phyloP scores from a whole-genome alignment of 805 yeast genomes.

The Yarrowia sp. region DNA sequence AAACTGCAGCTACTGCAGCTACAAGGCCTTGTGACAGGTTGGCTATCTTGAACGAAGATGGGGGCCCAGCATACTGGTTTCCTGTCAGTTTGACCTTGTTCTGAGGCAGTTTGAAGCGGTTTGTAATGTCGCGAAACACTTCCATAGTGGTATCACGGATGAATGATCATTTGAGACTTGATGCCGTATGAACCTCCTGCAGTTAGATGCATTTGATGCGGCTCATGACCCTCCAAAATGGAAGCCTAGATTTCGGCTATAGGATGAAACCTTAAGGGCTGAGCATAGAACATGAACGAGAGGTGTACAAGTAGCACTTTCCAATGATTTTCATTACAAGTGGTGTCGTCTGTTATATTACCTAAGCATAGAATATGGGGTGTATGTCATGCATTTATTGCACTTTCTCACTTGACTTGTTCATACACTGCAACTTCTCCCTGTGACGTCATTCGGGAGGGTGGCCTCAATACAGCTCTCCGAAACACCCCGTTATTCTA shows the following conservation, averaged over 20 bases:
- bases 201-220: background rate
- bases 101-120: background rate
- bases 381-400: too few relatives aligned
- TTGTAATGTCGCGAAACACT: background rate
- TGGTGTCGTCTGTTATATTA: background rate
- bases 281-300: background rate
- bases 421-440: background rate
- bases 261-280: background rate
- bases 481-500: background rate
- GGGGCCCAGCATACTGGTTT: background rate
- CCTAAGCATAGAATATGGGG: background rate
- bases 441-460: background rate
- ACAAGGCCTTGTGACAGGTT: slow-evolving; percentile 2
- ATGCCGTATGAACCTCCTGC: background rate
- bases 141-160: slow-evolving; percentile 6
- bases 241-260: background rate
- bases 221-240: background rate
- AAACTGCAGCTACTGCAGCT: slow-evolving; percentile 13
- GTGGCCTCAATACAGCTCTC: background rate
- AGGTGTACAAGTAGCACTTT: too few relatives aligned
- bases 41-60: slow-evolving; percentile 12
- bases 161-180: background rate
- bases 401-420: too few relatives aligned
- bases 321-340: too few relatives aligned
- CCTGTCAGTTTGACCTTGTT: slow-evolving; percentile 4